Evolutionary conservation across 306 rosid species (phyloP).

Genomic region (Dalbergia oliveri): DNA sequence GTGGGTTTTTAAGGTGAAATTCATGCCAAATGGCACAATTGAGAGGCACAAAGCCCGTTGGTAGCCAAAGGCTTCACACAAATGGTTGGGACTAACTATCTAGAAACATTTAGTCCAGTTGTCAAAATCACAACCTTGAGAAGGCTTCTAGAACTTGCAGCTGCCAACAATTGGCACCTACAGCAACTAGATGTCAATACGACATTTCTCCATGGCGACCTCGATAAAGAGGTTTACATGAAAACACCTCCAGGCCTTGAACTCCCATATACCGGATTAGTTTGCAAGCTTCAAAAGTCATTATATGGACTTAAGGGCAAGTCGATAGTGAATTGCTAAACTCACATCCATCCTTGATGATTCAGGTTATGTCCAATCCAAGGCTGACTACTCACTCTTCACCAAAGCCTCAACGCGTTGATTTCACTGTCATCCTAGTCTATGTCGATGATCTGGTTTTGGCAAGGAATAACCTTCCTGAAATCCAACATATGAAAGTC

Average conservation of each 20-base stretch:
- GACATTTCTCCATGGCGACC: neutral
- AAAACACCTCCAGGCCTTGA: neutral
- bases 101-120: no score
- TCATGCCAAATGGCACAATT: no score
- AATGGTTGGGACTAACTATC: no score
- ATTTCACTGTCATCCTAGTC: neutral
- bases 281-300: neutral
- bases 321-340: neutral
- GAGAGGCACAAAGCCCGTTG: no score
- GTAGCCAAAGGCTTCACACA: no score
- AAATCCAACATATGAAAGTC: fast-evolving
- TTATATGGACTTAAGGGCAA: neutral
- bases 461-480: neutral
- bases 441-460: neutral
- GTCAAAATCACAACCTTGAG: no score
- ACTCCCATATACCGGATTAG: neutral
- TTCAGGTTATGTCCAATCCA: neutral
- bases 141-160: no score
- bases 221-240: neutral
- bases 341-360: neutral
- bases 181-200: neutral
- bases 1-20: no score
- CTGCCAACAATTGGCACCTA: neutral
- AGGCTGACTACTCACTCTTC: neutral
- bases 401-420: neutral